Evolutionary conservation across 768 basidiomycete genomes (phyloP), one percentile per base, ranked within the genome.

Genomic region (Tephrocybe sp.): DNA sequence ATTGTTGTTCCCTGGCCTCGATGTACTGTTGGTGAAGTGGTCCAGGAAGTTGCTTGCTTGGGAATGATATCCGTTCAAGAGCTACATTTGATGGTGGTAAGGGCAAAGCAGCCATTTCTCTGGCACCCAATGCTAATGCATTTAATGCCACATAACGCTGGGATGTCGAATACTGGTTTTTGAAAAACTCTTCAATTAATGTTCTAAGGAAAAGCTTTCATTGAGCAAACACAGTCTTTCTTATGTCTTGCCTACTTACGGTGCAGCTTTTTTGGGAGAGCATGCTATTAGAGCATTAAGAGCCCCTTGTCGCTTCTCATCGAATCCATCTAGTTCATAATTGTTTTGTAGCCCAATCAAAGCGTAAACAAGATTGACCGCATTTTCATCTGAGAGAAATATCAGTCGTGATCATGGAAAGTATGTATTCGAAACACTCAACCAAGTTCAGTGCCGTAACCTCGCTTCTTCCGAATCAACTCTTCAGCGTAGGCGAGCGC

Each of bases 151-250:
- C 79, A 53, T 81, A 88, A 7, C 94, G 85, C 58, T 97, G 94
- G 24, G 84, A 78, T 15, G 82, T 79, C 0, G 97, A 94, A 66
- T 95, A 97, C 55, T 95, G 91, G 41, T 88, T 89, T 57, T 85
- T 85, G 72, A 98, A 99, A 67, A 93, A 94, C 61, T 97, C 91
- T 63, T 95, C 92, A 45, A 91, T 84, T 9, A 97, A 72, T 27
- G 81, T 77, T 3, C 94, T 97, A 61, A 13, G 2, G 29, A 9
- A 24, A 12, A 11, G 10, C 13, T 56, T 6, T 25, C n/a, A 19
- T 19, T 38, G 19, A 41, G 27, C n/a, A 46, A 38, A 27, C 6
- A 7, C 4, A 19, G 33, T n/a, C 15, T 19, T n/a, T n/a, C n/a
- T n/a, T n/a, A n/a, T n/a, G n/a, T n/a, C n/a, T n/a, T 19, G 13